Conservation (phyloP, 2,329 filamentous ascomycete species). For the Alternaria incomplexa region DNA sequence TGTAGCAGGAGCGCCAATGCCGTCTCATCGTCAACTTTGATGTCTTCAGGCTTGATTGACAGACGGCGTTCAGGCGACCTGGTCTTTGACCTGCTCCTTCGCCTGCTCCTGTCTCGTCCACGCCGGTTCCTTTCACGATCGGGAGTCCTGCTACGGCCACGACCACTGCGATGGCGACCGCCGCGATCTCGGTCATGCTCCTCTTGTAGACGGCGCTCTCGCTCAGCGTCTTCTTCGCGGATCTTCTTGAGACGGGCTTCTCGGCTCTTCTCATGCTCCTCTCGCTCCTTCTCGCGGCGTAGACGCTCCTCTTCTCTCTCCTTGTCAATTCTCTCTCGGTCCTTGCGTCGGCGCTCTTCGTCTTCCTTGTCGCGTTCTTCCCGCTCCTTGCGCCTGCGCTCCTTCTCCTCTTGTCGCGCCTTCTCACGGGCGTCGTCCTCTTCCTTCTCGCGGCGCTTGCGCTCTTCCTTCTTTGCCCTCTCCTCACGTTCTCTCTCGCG, state of each 20-base stretch:
- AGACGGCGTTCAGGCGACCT: slow-evolving; percentile 32
- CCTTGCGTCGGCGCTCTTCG: slow-evolving; percentile 39
- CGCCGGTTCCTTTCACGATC: slow-evolving; percentile 33
- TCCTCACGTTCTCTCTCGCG: slow-evolving; percentile 60
- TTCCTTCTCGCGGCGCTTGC: slow-evolving; percentile 57
- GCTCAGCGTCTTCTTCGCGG: slow-evolving; percentile 42
- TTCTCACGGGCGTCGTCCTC: slow-evolving; percentile 54
- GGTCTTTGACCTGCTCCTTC: slow-evolving; percentile 29
- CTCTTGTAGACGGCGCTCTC: slow-evolving; percentile 48
- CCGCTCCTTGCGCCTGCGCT: slow-evolving; percentile 44
- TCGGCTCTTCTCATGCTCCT: slow-evolving; percentile 52
- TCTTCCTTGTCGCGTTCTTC: slow-evolving; percentile 40
- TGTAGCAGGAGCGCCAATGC: slow-evolving; percentile 44
- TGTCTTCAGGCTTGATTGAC: slow-evolving; percentile 39
- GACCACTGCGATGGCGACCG: slow-evolving; percentile 37
- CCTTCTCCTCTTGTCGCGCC: slow-evolving; percentile 55
- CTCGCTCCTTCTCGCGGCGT: slow-evolving; percentile 53
- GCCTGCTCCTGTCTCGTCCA: slow-evolving; percentile 29
- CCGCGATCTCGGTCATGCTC: slow-evolving; percentile 61
- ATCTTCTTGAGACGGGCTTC: slow-evolving; percentile 51
- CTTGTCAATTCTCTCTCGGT: slow-evolving; percentile 38
- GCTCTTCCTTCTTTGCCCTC: slow-evolving; percentile 63
- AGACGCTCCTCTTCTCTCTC: slow-evolving; percentile 59
- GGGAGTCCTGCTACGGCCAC: slow-evolving; percentile 35
- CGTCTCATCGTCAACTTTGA: slow-evolving; percentile 48